Base-by-base conservation (phyloP, 352 stramenopile species). In the Saprolegnia diclina region DNA sequence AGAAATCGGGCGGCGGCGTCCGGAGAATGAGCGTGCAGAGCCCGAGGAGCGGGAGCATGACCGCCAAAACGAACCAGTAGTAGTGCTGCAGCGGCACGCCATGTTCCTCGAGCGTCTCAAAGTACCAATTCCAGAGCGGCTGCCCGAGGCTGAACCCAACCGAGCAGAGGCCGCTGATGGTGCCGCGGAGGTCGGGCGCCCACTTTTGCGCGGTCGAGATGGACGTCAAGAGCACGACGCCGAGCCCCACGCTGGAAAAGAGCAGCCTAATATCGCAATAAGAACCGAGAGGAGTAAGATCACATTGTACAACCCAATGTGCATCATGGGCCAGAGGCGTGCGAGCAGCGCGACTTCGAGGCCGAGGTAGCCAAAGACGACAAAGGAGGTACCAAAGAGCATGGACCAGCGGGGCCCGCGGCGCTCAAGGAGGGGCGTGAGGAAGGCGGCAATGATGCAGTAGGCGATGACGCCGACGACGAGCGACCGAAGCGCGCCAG, bases 181-280 rank as follows among this genome's bases (percentile, higher is more conserved):
- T 11, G 7, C 62, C 62, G 14, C 62, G 40, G 2, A 61, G 22
- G 35, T 68, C 44, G 32, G 62, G 62, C 5, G 38, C 40, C 62
- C 62, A 68, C 19, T 68, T 68, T 61, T 68, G 62, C 29, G 38
- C 24, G 0, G 62, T 68, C 19, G 62, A 11, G 4, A 68, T 57
- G 32, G 62, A 38, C 10, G 29, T 10, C 6, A 68, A n/a, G 11
- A 68, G 19, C 24, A 57, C 21, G 7, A 61, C 9, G 19, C 40
- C 44, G 21, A 35, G 63, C 9, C 62, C 62, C 3, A 5, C 44
- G n/a, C 24, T 18, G 24, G 24, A 54, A 29, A 54, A 29, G 24
- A 54, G n/a, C 24, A 29, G 10, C 37, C 9, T 16, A 67, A 2
- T 5, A 35, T 38, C 11, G 35, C 0, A 18, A 38, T 29, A 10